These are phyloP conservation scores for Speleostelium caveatum DNA, from an alignment of 78 protist genomes.

Conservation along the genomic window DNA sequence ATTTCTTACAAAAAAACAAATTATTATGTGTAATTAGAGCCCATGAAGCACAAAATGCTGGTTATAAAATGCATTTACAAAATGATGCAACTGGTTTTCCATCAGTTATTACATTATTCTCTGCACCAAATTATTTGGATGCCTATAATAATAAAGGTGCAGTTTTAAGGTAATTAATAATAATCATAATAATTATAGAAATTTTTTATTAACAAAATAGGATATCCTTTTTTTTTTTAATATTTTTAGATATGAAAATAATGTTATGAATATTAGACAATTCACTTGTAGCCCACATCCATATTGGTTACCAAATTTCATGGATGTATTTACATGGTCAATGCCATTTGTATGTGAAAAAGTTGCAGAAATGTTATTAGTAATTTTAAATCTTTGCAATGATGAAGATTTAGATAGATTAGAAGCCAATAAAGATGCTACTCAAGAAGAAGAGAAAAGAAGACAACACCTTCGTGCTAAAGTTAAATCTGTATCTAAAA, in stretches of 20 bases:
- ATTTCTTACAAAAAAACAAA: slow-evolving; percentile 93
- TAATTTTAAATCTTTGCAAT: slow-evolving; percentile 66
- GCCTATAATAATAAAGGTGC: slow-evolving; percentile 97
- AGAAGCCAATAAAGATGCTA: slow-evolving; percentile 12
- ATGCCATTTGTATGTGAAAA: slow-evolving; percentile 99
- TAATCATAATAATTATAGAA: too few species aligned
- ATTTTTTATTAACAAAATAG: background rate
- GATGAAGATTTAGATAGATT: slow-evolving; percentile 87
- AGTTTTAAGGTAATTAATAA: slow-evolving; percentile 55
- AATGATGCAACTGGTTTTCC: slow-evolving; percentile 95
- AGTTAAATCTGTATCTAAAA: slow-evolving; percentile 87
- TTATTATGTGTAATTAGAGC: slow-evolving; percentile 97
- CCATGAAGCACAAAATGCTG: slow-evolving; percentile 98
- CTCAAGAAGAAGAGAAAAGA: slow-evolving; percentile 84
- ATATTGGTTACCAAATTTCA: slow-evolving; percentile 98
- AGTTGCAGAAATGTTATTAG: slow-evolving; percentile 78
- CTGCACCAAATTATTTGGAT: slow-evolving; percentile 99
- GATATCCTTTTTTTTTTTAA: background rate
- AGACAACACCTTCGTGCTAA: slow-evolving; percentile 68
- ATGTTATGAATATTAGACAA: slow-evolving; percentile 97
- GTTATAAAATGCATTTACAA: slow-evolving; percentile 92
- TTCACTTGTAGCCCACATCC: slow-evolving; percentile 97
- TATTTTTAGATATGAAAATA: slow-evolving; percentile 89
- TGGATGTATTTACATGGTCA: slow-evolving; percentile 99
- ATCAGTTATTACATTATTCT: slow-evolving; percentile 98